A percentile compares a stretch with the other conserved stretches of the same genome.
Evolutionary conservation across 148 eudicot genomes (phyloP).

Genomic region (Fagopyrum tataricum): DNA sequence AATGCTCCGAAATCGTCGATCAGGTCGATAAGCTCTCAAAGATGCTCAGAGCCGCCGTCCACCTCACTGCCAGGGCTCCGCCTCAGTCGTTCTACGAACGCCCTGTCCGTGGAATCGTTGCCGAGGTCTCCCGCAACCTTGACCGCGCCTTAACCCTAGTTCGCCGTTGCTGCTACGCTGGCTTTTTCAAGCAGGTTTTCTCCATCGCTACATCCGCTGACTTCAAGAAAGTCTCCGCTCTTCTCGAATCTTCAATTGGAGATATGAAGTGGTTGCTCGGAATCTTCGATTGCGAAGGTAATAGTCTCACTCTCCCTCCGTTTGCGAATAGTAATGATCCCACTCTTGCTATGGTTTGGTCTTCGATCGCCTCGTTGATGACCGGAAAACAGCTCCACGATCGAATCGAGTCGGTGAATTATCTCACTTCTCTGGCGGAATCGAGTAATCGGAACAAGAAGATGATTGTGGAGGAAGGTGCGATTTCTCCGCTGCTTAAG

Average conservation of each 20-base stretch:
- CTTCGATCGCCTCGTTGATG: slow-evolving; percentile 55
- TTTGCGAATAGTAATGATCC: slow-evolving; percentile 58
- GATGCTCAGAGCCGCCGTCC: slow-evolving; percentile 50
- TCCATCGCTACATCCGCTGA: slow-evolving; percentile 55
- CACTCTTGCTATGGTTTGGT: slow-evolving; percentile 70
- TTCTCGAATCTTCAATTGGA: slow-evolving; percentile 50
- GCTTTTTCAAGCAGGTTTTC: slow-evolving; percentile 48
- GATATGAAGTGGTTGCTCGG: slow-evolving; percentile 60
- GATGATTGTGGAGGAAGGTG: slow-evolving; percentile 73
- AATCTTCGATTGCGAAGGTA: slow-evolving; percentile 32
- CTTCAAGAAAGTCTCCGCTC: slow-evolving; percentile 48
- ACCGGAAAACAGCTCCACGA: slow-evolving; percentile 38
- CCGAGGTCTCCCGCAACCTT: slow-evolving; percentile 46
- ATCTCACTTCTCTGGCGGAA: slow-evolving; percentile 38
- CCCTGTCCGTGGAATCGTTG: slow-evolving; percentile 53
- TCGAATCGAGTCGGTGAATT: slow-evolving; percentile 48
- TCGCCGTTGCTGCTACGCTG: slow-evolving; percentile 48
- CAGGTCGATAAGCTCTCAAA: slow-evolving; percentile 44
- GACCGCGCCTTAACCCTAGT: slow-evolving; percentile 48
- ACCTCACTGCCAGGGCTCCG: slow-evolving; percentile 28
- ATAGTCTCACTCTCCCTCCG: slow-evolving; percentile 45
- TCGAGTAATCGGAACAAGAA: slow-evolving; percentile 49
- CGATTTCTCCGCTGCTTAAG: slow-evolving; percentile 47
- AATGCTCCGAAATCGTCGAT: slow-evolving; percentile 47
- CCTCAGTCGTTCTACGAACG: slow-evolving; percentile 58